A percentile compares a stretch with the other conserved stretches of the same genome.
Evolutionary conservation across 768 basidiomycete species (phyloP).

Genomic region (Naganishia vishniacii): DNA sequence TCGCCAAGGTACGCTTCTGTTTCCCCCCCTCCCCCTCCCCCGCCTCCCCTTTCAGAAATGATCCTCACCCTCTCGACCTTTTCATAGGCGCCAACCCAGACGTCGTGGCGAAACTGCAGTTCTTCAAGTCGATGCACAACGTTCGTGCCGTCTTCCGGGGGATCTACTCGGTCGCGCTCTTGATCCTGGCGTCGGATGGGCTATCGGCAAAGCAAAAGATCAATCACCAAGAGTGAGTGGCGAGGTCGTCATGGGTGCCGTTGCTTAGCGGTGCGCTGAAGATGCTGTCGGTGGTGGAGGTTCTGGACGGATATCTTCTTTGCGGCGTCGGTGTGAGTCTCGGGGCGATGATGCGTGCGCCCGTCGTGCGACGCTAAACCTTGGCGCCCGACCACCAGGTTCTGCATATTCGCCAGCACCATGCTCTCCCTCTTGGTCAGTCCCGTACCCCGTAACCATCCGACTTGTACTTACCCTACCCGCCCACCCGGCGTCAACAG

Average conservation of each 20-base stretch:
- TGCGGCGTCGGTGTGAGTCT: constrained; percentile 20
- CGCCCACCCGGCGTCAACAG: no score
- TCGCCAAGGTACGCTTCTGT: constrained; percentile 16
- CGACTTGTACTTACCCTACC: not conserved
- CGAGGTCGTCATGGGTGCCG: not conserved
- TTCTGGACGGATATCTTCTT: constrained; percentile 18
- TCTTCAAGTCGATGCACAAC: constrained; percentile 33
- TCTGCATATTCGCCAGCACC: constrained; percentile 36
- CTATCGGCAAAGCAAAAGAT: constrained; percentile 29
- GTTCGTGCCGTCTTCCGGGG: constrained; percentile 33
- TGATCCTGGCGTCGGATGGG: constrained; percentile 34
- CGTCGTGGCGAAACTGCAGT: constrained; percentile 35
- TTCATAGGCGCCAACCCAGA: constrained; percentile 40
- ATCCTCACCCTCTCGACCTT: constrained; percentile 21
- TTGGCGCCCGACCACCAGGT: no score
- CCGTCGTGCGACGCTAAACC: constrained; percentile 28
- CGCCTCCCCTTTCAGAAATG: no score
- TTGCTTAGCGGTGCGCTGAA: no score
- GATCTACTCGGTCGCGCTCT: constrained; percentile 31
- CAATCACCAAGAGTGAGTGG: constrained; percentile 33
- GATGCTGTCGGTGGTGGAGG: no score
- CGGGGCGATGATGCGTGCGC: no score
- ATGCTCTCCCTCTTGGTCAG: constrained; percentile 36
- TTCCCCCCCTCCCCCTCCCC: not conserved
- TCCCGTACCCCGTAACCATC: not conserved